Base-by-base conservation (phyloP, 495 filamentous ascomycete species). In the Annulohypoxylon moriforme region DNA sequence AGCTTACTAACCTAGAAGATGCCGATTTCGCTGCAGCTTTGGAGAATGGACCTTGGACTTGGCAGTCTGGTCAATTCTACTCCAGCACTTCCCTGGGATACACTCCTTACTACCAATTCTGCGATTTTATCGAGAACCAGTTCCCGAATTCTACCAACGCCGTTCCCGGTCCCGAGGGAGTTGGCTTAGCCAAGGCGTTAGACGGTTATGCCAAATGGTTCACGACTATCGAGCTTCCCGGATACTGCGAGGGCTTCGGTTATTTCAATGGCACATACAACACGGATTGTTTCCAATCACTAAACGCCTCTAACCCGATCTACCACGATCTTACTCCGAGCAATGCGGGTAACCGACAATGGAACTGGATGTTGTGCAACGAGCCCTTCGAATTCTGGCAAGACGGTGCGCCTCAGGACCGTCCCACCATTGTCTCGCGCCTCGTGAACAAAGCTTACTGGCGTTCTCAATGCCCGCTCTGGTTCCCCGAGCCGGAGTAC, bases 351-450 rank as follows among this genome's bases (percentile, higher is more conserved):
- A 80, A 91, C 77, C 79, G 87, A 13, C 89, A 91, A 65, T 92
- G 89, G 89, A 76, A 82, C 66, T 91, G 87, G 88, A 81, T 91
- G 75, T 78, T 89, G 38, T 90, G 89, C 81, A 91, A 91, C 74
- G 88, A 91, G 78, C 88, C 90, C 34, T 74, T 89, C 57, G 85
- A 80, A 68, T 88, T 83, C 68, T 89, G 87, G 87, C 86, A 88
- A 70, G 84, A 76, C 50, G 87, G 85, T 36, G 85, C 88, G 4
- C 88, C 89, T 1, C 29, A 68, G 7, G 70, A 69, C 57, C 69
- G 64, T 0, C 62, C 76, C 8, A 81, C 67, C 57, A 77, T 91
- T 33, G 86, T 90, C 49, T 91, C 89, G 16, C 84, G 88, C 18
- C 81, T 87, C 8, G 84, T 90, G 46, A 83, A 77, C 52, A 79